phyloP scores from a whole-genome alignment of 805 yeast species.

The Metschnikowia matae region DNA sequence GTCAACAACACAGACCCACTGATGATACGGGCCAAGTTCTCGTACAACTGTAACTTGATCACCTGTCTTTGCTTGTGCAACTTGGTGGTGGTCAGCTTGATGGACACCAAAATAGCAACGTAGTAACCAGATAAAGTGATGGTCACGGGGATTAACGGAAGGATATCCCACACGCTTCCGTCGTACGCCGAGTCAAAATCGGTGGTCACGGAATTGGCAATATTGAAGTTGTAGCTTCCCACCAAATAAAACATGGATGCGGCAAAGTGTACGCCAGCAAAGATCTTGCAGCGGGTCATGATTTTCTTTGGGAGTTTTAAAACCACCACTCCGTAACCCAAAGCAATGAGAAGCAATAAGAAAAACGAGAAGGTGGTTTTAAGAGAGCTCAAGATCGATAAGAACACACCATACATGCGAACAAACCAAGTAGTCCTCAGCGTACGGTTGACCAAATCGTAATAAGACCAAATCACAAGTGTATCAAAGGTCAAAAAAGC shows the following conservation, averaged over 20 bases:
- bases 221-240: conserved; percentile 28
- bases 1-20: conserved; percentile 67
- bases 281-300: conserved; percentile 58
- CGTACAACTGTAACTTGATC: conserved; percentile 86
- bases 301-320: conserved; percentile 72
- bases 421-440: conserved; percentile 54
- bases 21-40: conserved; percentile 66
- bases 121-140: conserved; percentile 70
- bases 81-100: conserved; percentile 68
- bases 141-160: conserved; percentile 68
- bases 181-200: conserved; percentile 1
- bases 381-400: conserved; percentile 74
- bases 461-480: conserved; percentile 86
- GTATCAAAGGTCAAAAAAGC: conserved; percentile 80
- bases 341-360: conserved; percentile 73
- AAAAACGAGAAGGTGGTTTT: conserved; percentile 87
- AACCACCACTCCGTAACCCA: conserved; percentile 93
- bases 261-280: conserved; percentile 37
- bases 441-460: conserved; percentile 69
- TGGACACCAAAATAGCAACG: conserved; percentile 64
- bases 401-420: conserved; percentile 64
- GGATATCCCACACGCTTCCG: conserved; percentile 50
- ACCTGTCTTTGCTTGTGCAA: conserved; percentile 84
- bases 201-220: conserved; percentile 15
- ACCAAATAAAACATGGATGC: conserved; percentile 34